Evolutionary conservation across 2,329 filamentous ascomycete species (phyloP).

Genomic region (Boeremia lycopersici): DNA sequence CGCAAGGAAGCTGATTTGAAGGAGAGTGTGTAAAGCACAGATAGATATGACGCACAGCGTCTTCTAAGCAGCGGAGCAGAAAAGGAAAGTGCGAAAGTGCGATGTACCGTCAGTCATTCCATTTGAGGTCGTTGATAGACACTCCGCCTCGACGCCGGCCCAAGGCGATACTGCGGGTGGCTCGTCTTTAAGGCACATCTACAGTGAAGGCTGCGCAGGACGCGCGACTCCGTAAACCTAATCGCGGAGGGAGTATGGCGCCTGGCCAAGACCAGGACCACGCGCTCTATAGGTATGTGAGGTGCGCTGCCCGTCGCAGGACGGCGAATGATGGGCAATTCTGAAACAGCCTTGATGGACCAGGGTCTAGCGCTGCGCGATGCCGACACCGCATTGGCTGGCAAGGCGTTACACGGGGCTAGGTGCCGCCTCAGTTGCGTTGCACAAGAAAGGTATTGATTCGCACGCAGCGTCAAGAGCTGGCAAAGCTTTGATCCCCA

Average conservation of each 20-base stretch:
- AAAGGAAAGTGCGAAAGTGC: constrained; percentile 5
- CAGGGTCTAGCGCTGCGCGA: constrained; percentile 4
- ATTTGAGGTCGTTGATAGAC: constrained; percentile 10
- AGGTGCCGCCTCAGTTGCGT: constrained; percentile 31
- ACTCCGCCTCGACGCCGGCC: constrained; percentile 4
- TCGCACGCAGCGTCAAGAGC: constrained; percentile 16
- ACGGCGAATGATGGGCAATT: constrained; percentile 18
- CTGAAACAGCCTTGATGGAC: constrained; percentile 29
- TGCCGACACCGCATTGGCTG: constrained; percentile 22
- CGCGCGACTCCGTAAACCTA: constrained; percentile 2
- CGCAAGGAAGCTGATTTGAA: constrained; percentile 34
- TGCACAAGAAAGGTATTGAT: constrained; percentile 15
- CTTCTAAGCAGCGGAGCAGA: constrained; percentile 7
- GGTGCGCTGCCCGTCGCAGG: constrained; percentile 23
- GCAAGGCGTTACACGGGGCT: constrained; percentile 4
- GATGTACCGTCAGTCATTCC: constrained; percentile 13
- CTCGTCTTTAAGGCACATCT: constrained; percentile 33
- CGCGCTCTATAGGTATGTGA: constrained; percentile 20
- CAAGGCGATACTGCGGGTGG: constrained; percentile 6
- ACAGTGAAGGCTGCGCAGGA: constrained; percentile 21
- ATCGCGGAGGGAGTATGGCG: constrained; percentile 16
- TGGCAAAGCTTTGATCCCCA: constrained; percentile 4
- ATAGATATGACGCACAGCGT: constrained; percentile 17
- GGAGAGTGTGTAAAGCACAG: constrained; percentile 20
- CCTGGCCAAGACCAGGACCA: constrained; percentile 19